Evolutionary conservation across 306 rosid species (phyloP), one percentile per base, ranked within the genome.

Genomic region (Argentina anserina): DNA sequence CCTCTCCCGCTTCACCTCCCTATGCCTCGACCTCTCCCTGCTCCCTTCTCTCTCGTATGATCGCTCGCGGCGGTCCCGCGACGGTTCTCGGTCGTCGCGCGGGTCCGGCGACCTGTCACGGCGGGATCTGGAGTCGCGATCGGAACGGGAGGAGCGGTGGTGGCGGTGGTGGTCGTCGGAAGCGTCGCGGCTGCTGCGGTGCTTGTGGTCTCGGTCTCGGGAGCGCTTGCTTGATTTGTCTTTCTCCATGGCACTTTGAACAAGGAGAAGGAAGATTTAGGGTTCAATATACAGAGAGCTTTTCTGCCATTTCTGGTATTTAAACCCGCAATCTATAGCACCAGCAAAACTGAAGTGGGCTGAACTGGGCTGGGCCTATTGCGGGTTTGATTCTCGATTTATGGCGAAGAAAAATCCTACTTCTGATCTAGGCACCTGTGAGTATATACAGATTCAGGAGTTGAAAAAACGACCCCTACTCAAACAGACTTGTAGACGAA

Each of bases 211-310:
- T 7, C 74, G 74, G 41, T 79, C 83, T 56, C n/a, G 41, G 52
- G 76, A 78, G 63, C 87, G 83, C 83, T 81, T 88, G 77, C 69
- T 78, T 12, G 92, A 72, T 83, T 81, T 88, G 13, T 86, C 90
- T 78, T 81, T 83, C 69, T 90, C 97, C 98, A 93, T 90, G 81
- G 60, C 67, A n/a, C n/a, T n/a, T n/a, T n/a, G n/a, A n/a, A n/a
- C n/a, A n/a, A n/a, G n/a, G n/a, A n/a, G n/a, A n/a, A n/a, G n/a
- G n/a, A n/a, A n/a, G n/a, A n/a, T n/a, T n/a, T 75, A 86, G 86
- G 95, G 88, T 78, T 88, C n/a, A n/a, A n/a, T n/a, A n/a, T n/a
- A n/a, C 77, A 49, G 59, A 10, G 31, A 29, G 36, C 14, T 5
- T 42, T 68, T 68, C 72, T 4, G 5, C 4, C 66, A 5, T 42